Percentiles rank a stretch among this genome's conserved stretches.
Evolutionary conservation across 2,329 filamentous ascomycete genomes (phyloP).

Genomic region (Arthrobotrys megalospora): DNA sequence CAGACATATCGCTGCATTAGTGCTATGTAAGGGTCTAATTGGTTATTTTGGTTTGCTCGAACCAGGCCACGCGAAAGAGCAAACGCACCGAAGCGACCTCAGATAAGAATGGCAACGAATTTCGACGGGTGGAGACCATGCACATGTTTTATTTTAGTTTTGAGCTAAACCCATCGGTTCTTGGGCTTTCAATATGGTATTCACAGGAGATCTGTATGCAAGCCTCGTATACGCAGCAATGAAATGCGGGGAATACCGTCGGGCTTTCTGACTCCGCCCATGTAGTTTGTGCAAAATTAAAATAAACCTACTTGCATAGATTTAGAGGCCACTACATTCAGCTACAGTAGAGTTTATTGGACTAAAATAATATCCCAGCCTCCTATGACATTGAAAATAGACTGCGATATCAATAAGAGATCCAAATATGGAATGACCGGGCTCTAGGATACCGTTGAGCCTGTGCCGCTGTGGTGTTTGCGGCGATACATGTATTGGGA

Average conservation of each 20-base stretch:
- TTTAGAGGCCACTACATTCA: neutral
- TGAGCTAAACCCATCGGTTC: conserved; percentile 7
- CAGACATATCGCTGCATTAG: conserved; percentile 9
- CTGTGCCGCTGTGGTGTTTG: conserved; percentile 32
- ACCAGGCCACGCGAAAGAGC: conserved; percentile 19
- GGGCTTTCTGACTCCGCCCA: neutral
- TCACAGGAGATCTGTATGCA: neutral
- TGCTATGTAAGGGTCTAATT: conserved; percentile 38
- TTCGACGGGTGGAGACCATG: conserved; percentile 1
- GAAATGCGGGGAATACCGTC: conserved; percentile 47
- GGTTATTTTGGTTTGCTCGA: conserved; percentile 24
- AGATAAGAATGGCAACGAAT: conserved; percentile 2
- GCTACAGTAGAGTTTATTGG: neutral
- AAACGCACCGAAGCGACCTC: conserved; percentile 30
- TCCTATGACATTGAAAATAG: neutral
- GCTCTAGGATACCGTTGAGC: neutral
- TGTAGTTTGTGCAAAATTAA: neutral
- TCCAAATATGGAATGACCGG: conserved; percentile 36
- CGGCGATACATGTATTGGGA: conserved; percentile 57
- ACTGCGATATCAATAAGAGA: neutral
- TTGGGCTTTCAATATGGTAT: conserved; percentile 9
- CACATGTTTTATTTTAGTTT: conserved; percentile 18
- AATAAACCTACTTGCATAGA: neutral
- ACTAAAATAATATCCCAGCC: neutral
- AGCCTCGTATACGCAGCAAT: neutral